A percentile compares a stretch with the other conserved stretches of the same genome.
Conservation (phyloP, 257 asterid species). For the Ophiorrhiza pumila region DNA sequence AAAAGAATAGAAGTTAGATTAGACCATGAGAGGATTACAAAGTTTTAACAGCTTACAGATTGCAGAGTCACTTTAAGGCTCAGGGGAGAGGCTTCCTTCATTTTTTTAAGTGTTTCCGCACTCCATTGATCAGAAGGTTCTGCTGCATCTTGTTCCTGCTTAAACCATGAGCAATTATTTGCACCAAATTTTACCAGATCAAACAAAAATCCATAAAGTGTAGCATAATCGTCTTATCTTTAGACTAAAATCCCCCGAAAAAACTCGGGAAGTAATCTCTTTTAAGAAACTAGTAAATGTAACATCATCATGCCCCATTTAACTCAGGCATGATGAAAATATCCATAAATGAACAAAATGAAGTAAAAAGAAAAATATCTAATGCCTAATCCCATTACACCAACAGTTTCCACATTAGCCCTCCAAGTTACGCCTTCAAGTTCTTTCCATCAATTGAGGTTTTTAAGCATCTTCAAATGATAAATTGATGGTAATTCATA, state of each 20-base stretch:
- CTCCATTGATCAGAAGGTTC: constrained; percentile 51
- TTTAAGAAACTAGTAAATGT: neutral
- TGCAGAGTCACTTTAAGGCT: constrained; percentile 91
- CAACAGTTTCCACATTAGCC: neutral
- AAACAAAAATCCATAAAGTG: neutral
- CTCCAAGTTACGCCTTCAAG: neutral
- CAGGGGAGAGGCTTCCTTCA: constrained; percentile 82
- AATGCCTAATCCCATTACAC: neutral
- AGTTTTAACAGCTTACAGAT: constrained; percentile 55
- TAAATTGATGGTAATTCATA: neutral
- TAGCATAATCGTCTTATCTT: neutral
- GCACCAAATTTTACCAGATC: neutral
- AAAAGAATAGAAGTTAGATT: neutral
- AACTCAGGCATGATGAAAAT: neutral
- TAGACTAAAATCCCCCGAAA: neutral
- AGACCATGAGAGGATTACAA: constrained; percentile 4
- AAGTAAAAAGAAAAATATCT: neutral
- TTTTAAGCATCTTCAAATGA: neutral
- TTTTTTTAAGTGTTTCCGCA: constrained; percentile 37
- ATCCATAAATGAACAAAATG: neutral
- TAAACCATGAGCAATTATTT: constrained; percentile 6
- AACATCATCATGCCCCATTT: constrained; percentile 4
- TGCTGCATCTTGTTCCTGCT: constrained; percentile 59
- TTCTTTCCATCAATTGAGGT: neutral
- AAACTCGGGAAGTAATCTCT: neutral